phyloP scores from a whole-genome alignment of 768 basidiomycete species.

The Amanita molliuscula region DNA sequence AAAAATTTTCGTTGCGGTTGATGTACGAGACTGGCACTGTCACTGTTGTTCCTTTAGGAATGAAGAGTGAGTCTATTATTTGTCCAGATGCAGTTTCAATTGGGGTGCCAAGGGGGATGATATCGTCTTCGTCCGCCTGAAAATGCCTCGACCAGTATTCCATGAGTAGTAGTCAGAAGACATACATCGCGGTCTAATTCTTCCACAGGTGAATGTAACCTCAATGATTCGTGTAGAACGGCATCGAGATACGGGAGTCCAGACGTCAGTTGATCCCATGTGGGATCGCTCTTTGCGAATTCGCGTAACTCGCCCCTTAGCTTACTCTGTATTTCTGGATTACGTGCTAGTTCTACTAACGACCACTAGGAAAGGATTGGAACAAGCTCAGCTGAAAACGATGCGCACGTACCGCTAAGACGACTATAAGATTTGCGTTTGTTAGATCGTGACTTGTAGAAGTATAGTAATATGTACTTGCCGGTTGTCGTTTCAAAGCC shows the following conservation, averaged over 20 bases:
- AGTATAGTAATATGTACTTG: slow-evolving; percentile 11
- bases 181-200: slow-evolving; percentile 22
- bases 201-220: slow-evolving; percentile 24
- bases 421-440: neutral
- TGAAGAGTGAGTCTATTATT: slow-evolving; percentile 18
- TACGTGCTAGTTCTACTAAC: slow-evolving; percentile 14
- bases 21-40: slow-evolving; percentile 25
- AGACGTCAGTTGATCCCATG: slow-evolving; percentile 30
- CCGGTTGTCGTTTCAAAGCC: slow-evolving; percentile 49
- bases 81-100: slow-evolving; percentile 18
- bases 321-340: slow-evolving; percentile 10
- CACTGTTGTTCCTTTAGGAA: slow-evolving; percentile 26
- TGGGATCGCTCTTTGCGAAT: slow-evolving; percentile 18
- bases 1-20: slow-evolving; percentile 27
- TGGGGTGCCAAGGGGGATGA: slow-evolving; percentile 26
- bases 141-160: neutral
- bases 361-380: slow-evolving; percentile 11
- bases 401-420: neutral
- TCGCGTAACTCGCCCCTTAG: slow-evolving; percentile 12
- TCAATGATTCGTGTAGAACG: slow-evolving; percentile 26
- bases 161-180: neutral
- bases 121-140: slow-evolving; percentile 26
- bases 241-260: slow-evolving; percentile 35
- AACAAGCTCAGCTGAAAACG: neutral
- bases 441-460: neutral